A percentile compares a stretch with the other conserved stretches of the same genome.
Conservation (phyloP, 129 eudicot species). For the Escallonia rubra region DNA sequence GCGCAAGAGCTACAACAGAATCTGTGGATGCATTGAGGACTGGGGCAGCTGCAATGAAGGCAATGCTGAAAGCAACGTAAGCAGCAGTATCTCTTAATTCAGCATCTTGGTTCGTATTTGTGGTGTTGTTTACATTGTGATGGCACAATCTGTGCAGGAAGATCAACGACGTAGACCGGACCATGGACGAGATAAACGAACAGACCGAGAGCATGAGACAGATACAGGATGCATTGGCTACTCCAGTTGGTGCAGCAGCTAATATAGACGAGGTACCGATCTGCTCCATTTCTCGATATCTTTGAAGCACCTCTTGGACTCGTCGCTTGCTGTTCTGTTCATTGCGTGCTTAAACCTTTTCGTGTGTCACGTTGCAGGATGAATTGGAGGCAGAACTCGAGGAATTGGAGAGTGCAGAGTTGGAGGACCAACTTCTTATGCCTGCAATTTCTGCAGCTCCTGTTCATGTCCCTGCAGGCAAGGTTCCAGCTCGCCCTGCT, state of each 20-base stretch:
- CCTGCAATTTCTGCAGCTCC: slow-evolving; percentile 45
- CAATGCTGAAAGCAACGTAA: slow-evolving; percentile 55
- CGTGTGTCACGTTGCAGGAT: slow-evolving; percentile 28
- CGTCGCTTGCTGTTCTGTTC: neutral
- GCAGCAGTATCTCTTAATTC: neutral
- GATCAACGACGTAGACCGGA: slow-evolving; percentile 56
- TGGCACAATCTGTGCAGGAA: slow-evolving; percentile 22
- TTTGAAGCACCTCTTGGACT: neutral
- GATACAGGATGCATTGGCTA: slow-evolving; percentile 51
- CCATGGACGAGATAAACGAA: slow-evolving; percentile 62
- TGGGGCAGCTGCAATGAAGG: slow-evolving; percentile 61
- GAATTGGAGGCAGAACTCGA: slow-evolving; percentile 61
- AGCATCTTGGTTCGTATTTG: neutral
- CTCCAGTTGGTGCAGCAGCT: slow-evolving; percentile 64
- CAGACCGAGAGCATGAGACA: slow-evolving; percentile 57
- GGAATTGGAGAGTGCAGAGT: slow-evolving; percentile 51
- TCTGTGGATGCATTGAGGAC: slow-evolving; percentile 59
- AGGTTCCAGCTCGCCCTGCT: slow-evolving; percentile 36
- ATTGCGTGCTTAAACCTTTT: neutral
- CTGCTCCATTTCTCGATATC: neutral
- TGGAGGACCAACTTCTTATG: slow-evolving; percentile 56
- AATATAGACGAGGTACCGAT: slow-evolving; percentile 46
- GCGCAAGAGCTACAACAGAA: slow-evolving; percentile 65
- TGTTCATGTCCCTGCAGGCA: slow-evolving; percentile 36
- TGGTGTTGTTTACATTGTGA: neutral